Evolutionary conservation across 1,139 yeast species (phyloP).

Genomic region (Entelexis paramagnoliae): DNA sequence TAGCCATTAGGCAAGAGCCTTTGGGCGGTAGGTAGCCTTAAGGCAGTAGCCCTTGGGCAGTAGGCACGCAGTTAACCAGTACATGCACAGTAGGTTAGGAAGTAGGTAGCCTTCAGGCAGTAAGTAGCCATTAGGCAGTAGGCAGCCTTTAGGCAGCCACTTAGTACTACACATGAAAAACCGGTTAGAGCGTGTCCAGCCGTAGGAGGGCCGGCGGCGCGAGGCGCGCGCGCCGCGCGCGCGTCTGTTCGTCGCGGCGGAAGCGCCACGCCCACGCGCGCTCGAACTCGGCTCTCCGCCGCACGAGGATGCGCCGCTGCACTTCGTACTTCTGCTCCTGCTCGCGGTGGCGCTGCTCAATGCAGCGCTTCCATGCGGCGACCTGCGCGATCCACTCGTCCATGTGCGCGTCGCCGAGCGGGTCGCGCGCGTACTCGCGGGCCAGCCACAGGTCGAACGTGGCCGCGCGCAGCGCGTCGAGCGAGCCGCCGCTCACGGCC

Average conservation of each 20-base stretch:
- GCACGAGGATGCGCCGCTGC: conserved; percentile 18
- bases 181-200: conserved; percentile 10
- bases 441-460: conserved; percentile 17
- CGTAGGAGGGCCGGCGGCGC: too few species aligned
- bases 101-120: too few species aligned
- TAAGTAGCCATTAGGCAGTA: too few species aligned
- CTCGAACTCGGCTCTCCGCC: conserved; percentile 16
- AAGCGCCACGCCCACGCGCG: conserved; percentile 13
- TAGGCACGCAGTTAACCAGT: too few species aligned
- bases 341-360: background rate
- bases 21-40: too few species aligned
- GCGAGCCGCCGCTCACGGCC: conserved; percentile 7
- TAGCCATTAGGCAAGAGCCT: too few species aligned
- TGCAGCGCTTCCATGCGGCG: background rate
- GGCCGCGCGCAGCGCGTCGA: background rate
- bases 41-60: too few species aligned
- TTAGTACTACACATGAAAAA: too few species aligned
- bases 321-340: conserved; percentile 15
- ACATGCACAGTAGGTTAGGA: too few species aligned
- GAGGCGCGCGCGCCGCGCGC: background rate
- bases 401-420: conserved; percentile 14
- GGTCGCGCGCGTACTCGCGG: conserved; percentile 13
- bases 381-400: conserved; percentile 8
- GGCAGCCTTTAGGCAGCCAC: too few species aligned
- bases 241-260: conserved; percentile 5